Base-by-base conservation (phyloP, 192 early-diverging fungal species). In the Dimargaris xerosporica region DNA sequence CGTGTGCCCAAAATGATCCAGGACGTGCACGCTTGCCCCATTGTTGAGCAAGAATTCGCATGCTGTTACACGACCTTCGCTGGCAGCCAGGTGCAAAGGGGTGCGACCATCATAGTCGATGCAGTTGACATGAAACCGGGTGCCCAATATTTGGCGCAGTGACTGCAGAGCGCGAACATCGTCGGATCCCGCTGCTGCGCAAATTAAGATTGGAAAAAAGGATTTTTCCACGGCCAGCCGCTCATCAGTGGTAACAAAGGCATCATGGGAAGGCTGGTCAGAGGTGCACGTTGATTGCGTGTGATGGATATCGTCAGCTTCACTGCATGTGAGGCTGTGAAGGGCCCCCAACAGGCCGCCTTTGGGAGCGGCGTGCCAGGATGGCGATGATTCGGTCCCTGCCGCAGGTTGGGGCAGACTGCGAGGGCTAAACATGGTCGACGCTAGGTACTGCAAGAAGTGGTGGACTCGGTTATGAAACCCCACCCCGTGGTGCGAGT, bases 1-100 rank as follows among this genome's bases (percentile, higher is more conserved):
- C 6, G 91, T 93, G 64, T 92, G 94, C 0, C 93, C 91, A 50
- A 82, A 79, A 39, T 85, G 76, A 73, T 96, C 94, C 5, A 93
- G 81, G 25, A 85, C 75, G 67, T 99, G 94, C 21, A 97, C 88
- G 39, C 86, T 90, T 5, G 93, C 90, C 3, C 96, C 96, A 63
- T 86, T 80, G 30, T 73, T 68, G 6, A 96, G 67, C 52, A 96
- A 64, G 53, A 87, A 91, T 44, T 87, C 78, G 0, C 89, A 86
- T 11, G 85, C 80, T 4, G 76, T 74, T 6, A 84, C 65, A 62
- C 92, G 83, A 19, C 88, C 87, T 28, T 86, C 84, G 19, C 80
- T 71, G 44, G 85, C 85, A 0, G 94, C 94, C 44, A 93, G 79
- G 68, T 97, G 94, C 50, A 98, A 75, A 0, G 93, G 87, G 0